A percentile compares a stretch with the other conserved stretches of the same genome.
Evolutionary conservation across 257 asterid species (phyloP).

Genomic region (Mentha longifolia): DNA sequence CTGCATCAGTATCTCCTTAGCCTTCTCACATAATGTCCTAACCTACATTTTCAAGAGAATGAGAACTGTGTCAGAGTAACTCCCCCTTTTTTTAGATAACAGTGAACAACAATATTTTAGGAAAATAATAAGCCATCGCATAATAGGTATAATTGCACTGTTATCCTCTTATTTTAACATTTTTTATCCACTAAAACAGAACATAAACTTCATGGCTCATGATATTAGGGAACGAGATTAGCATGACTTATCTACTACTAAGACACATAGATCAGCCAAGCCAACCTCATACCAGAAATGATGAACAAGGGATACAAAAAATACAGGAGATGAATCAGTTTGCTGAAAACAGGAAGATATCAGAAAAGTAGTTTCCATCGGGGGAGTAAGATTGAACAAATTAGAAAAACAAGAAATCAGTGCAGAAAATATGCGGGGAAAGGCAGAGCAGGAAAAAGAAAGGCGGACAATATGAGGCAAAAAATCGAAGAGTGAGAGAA

Average conservation of each 20-base stretch:
- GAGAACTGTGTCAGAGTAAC: constrained; percentile 20
- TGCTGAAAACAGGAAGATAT: not conserved
- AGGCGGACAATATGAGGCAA: too few relatives aligned
- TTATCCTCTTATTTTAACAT: not conserved
- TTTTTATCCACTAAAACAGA: constrained; percentile 6
- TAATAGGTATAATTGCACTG: not conserved
- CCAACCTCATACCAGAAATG: constrained; percentile 4
- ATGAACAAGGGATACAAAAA: not conserved
- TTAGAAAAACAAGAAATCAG: too few relatives aligned
- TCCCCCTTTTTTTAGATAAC: not conserved
- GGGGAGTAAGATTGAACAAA: too few relatives aligned
- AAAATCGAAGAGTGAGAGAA: too few relatives aligned
- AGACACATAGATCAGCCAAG: not conserved
- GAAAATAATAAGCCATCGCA: not conserved
- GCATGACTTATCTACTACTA: constrained; percentile 10
- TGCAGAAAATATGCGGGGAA: too few relatives aligned
- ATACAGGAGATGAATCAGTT: not conserved
- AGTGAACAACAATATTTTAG: constrained; percentile 2
- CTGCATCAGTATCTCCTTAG: constrained; percentile 85
- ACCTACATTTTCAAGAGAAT: constrained; percentile 58
- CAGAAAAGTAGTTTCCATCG: too few relatives aligned
- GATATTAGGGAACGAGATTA: not conserved
- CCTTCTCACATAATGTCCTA: constrained; percentile 84
- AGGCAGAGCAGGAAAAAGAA: too few relatives aligned
- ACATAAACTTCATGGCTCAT: constrained; percentile 9